Conservation (phyloP, 2,329 filamentous ascomycete species). For the Fusarium odoratissimum region DNA sequence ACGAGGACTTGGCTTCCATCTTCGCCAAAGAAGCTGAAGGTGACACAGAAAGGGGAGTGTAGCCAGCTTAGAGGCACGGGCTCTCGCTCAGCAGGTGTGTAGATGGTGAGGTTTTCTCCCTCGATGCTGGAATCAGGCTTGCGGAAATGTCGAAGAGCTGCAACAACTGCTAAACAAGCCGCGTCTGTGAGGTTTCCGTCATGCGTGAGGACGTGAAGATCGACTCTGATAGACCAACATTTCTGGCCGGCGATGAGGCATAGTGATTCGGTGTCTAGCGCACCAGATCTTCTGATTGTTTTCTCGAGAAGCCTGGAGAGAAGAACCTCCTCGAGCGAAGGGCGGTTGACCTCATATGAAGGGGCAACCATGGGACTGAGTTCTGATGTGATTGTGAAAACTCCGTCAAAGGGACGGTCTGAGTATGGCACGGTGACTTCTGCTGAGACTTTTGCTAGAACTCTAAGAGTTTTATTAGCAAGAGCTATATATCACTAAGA, state of each 20-base stretch:
- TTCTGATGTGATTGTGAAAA: slow-evolving; percentile 93
- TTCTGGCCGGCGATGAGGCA: slow-evolving; percentile 92
- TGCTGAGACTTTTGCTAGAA: slow-evolving; percentile 86
- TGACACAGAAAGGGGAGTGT: slow-evolving; percentile 91
- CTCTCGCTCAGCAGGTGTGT: slow-evolving; percentile 85
- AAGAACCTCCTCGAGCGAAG: slow-evolving; percentile 85
- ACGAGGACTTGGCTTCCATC: slow-evolving; percentile 74
- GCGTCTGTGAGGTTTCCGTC: slow-evolving; percentile 92
- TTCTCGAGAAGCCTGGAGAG: slow-evolving; percentile 93
- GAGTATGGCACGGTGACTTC: slow-evolving; percentile 87
- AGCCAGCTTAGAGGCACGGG: slow-evolving; percentile 91
- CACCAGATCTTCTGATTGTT: slow-evolving; percentile 89
- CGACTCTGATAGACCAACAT: slow-evolving; percentile 90
- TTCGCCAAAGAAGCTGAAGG: slow-evolving; percentile 84
- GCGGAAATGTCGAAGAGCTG: slow-evolving; percentile 89
- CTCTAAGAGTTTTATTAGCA: slow-evolving; percentile 60
- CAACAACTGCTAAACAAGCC: slow-evolving; percentile 86
- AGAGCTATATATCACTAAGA: background rate
- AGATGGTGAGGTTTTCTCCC: slow-evolving; percentile 85
- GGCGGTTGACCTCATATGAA: slow-evolving; percentile 86
- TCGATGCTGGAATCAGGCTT: slow-evolving; percentile 90
- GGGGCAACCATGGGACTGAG: slow-evolving; percentile 93
- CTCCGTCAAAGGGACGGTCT: slow-evolving; percentile 93
- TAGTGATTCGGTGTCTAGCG: slow-evolving; percentile 93
- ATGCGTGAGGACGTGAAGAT: slow-evolving; percentile 90